Base-by-base conservation (phyloP, 1,284 basidiomycete species). In the Malassezia sympodialis region DNA sequence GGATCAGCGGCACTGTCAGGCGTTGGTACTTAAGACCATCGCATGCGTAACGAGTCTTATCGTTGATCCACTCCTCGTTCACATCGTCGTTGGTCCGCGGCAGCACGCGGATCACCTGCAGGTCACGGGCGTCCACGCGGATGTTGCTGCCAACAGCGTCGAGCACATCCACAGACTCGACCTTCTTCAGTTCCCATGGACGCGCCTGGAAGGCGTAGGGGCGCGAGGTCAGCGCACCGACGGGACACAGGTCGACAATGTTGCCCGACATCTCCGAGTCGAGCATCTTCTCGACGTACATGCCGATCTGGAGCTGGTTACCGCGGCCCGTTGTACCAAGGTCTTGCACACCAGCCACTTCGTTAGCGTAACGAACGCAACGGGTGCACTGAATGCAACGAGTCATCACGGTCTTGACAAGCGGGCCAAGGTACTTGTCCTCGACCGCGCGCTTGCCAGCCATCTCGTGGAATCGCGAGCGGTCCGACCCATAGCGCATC, bases 51-150 rank as follows among this genome's bases (percentile, higher is more conserved):
- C 94, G 87, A 2, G 93, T 93, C 82, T 98, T 98, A 82, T 99
- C 93, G 77, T 84, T 91, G 77, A 99, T 94, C 93, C 94, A 98
- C 77, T 99, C 94, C 79, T 99, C 94, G 77, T 99, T 99, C 60
- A 99, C 85, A 66, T 96, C 89, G 77, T 98, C 93, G 76, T 98
- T 98, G 56, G 89, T 86, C 68, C 87, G 83, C 3, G 94, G 94
- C 73, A 94, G 89, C 67, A 99, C 82, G 46, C 93, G 85, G 90
- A 98, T 98, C 61, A 98, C 93, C 76, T 90, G 84, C 10, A 93
- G 84, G 53, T 91, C 91, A 39, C 93, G 84, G 49, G 91, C 94
- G 77, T 99, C 93, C 59, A 98, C 82, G 51, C 90, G 86, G 75
- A 99, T 96, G 78, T 96, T 98, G 66, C 88, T 90, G 34, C 94